Evolutionary conservation across 75 land plant species (phyloP), one percentile per base, ranked within the genome.

Genomic region (Picea glauca): DNA sequence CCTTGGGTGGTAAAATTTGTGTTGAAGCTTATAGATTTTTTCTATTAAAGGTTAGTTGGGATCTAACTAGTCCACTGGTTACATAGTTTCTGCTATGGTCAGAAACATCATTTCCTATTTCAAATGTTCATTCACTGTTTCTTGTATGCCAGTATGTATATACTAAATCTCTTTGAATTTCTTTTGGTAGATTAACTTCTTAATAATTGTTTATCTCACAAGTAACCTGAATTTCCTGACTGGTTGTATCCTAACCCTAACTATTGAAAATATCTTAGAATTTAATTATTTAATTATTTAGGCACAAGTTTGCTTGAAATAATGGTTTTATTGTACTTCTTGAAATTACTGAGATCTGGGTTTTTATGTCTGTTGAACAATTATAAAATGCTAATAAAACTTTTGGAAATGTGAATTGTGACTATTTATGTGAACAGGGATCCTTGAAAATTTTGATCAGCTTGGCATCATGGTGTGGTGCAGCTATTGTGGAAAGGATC

Each of bases 401-500:
- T 68, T 68, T 32, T 62, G 30, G 31, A 62, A 62, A 62, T 26
- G 31, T 63, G 50, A 23, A 38, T 67, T 21, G 40, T 17, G 40
- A 46, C 21, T 68, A 68, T 68, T 40, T 15, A 40, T 43, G 14
- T 40, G 38, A 40, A 40, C 46, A 38, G 73, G 9, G 20, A 40
- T 40, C 73, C 50, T 68, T 40, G 18, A 68, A 68, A 20, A 15
- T 32, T 33, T 68, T 68, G 78, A 33, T 32, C 7, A 33, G 14
- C 50, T 50, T 13, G 66, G 31, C 76, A 63, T 26, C 58, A 84
- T 84, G 88, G 87, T 86, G 66, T 86, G 88, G 88, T 86, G 88
- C 77, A 86, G 73, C 62, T 81, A 86, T 70, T 86, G 88, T 76
- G 87, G 70, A 61, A 84, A 78, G 80, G 88, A 86, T 65, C 88